Evolutionary conservation across 306 rosid species (phyloP).

Genomic region (Carpinus fangiana): DNA sequence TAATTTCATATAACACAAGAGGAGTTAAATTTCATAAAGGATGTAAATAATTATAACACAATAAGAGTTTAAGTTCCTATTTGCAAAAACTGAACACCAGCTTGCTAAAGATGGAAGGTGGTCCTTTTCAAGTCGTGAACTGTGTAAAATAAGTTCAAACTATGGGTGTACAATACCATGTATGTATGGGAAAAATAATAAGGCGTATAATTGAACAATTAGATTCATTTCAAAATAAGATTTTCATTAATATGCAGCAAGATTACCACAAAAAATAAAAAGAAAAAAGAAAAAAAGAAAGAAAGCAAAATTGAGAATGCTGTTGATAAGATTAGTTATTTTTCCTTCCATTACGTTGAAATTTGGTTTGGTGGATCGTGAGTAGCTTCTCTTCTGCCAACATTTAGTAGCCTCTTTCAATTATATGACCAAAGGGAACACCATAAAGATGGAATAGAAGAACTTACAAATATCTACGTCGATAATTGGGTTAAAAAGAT

Average conservation of each 20-base stretch:
- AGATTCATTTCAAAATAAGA: not conserved
- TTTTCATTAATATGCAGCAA: not conserved
- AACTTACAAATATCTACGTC: not conserved
- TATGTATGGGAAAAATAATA: not conserved
- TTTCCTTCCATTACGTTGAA: not conserved
- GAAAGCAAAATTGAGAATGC: not conserved
- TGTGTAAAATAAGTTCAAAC: not conserved
- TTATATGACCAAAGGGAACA: not conserved
- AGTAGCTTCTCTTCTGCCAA: not conserved
- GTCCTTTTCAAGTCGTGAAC: not conserved
- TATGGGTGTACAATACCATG: not conserved
- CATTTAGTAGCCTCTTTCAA: not conserved
- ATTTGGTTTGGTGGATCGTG: not conserved
- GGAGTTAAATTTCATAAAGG: not conserved
- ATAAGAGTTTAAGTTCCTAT: not conserved
- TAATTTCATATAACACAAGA: not conserved
- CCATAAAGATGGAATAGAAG: not conserved
- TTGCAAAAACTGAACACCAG: not conserved
- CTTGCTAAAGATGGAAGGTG: not conserved
- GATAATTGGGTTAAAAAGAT: not conserved
- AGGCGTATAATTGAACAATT: not conserved
- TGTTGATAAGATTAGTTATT: not conserved
- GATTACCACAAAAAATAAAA: not conserved
- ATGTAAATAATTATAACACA: not conserved
- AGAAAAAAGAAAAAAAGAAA: not conserved